Conservation (phyloP, 1,139 yeast species). For the Arxiozyma bovina region DNA sequence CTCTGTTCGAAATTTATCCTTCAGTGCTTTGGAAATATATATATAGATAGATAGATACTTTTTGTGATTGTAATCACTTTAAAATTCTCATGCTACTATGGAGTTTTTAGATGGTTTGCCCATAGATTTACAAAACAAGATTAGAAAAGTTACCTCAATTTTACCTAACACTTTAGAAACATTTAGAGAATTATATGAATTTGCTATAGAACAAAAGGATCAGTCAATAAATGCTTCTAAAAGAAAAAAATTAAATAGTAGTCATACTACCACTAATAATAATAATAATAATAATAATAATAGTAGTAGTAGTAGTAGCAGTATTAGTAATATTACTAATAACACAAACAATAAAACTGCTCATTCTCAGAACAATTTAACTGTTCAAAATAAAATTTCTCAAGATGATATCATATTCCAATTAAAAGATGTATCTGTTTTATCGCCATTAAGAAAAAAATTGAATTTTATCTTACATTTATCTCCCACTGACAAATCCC, state of each 20-base stretch:
- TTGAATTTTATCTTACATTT: conserved; percentile 29
- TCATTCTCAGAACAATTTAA: neutral
- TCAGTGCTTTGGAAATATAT: no score
- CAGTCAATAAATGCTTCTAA: conserved; percentile 3
- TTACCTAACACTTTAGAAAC: conserved; percentile 18
- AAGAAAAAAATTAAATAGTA: conserved; percentile 2
- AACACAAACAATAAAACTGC: no score
- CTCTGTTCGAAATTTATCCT: no score
- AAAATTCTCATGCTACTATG: neutral
- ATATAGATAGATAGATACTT: no score
- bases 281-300: no score
- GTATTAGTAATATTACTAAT: no score
- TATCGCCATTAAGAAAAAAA: conserved; percentile 45
- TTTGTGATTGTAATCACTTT: no score
- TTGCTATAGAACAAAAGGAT: conserved; percentile 8
- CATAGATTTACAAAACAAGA: conserved; percentile 18
- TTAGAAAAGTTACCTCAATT: conserved; percentile 17
- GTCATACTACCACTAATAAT: neutral
- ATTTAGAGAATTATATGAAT: conserved; percentile 22
- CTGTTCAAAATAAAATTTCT: neutral
- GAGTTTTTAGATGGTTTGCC: conserved; percentile 18
- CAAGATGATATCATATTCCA: conserved; percentile 33
- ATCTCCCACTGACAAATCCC: conserved; percentile 27
- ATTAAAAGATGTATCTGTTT: conserved; percentile 40
- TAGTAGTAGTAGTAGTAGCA: no score